phyloP scores from a whole-genome alignment of 2,329 filamentous ascomycete species.

The Apiospora koreana region DNA sequence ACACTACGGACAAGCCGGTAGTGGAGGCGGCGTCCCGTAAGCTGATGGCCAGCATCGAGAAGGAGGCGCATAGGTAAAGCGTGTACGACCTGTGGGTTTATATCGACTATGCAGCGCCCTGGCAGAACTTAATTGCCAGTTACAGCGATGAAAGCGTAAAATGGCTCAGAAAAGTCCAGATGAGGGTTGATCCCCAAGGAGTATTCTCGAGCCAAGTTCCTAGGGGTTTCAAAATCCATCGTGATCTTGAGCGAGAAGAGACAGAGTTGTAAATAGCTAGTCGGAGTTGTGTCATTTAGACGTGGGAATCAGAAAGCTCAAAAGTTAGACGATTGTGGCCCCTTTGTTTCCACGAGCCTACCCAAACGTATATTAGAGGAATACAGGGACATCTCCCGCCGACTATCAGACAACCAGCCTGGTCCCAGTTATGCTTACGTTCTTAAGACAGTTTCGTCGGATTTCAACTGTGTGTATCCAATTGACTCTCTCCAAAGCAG shows the following conservation, averaged over 20 bases:
- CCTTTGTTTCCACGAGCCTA: too few species aligned
- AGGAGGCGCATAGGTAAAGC: slow-evolving; percentile 14
- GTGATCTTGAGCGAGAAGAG: neutral
- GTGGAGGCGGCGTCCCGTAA: slow-evolving; percentile 13
- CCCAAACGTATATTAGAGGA: too few species aligned
- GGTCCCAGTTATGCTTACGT: neutral
- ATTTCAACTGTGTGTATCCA: neutral
- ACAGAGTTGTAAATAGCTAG: too few species aligned
- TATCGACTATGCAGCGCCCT: slow-evolving; percentile 21
- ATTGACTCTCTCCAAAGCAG: slow-evolving; percentile 11
- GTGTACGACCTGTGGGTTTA: slow-evolving; percentile 23
- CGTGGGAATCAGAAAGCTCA: too few species aligned
- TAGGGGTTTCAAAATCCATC: slow-evolving; percentile 22
- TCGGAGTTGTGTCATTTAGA: too few species aligned
- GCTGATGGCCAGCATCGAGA: slow-evolving; percentile 13
- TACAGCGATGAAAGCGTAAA: slow-evolving; percentile 20
- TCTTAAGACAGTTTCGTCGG: neutral
- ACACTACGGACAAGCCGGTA: slow-evolving; percentile 13
- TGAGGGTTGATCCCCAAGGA: slow-evolving; percentile 18
- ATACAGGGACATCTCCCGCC: too few species aligned
- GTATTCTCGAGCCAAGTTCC: slow-evolving; percentile 20
- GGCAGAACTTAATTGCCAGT: slow-evolving; percentile 22
- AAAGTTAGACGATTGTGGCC: too few species aligned
- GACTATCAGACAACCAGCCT: too few species aligned
- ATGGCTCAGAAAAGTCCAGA: slow-evolving; percentile 14